Conservation (phyloP, 2,329 filamentous ascomycete genomes). For the Didymella segeticola region DNA sequence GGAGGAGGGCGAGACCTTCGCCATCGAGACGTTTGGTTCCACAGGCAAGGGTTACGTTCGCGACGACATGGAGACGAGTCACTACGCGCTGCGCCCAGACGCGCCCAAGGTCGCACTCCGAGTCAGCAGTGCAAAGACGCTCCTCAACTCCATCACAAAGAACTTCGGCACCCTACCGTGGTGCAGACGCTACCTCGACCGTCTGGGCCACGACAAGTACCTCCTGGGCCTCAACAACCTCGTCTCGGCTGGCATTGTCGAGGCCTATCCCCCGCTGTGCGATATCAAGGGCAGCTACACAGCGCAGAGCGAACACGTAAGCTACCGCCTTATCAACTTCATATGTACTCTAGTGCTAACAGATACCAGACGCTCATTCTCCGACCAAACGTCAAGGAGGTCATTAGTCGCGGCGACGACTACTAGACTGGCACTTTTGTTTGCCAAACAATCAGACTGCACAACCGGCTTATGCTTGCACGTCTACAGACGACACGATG, state of each 20-base stretch:
- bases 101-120: constrained; percentile 78
- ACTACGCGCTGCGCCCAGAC: constrained; percentile 80
- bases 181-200: constrained; percentile 88
- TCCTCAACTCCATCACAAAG: constrained; percentile 91
- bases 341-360: constrained; percentile 14
- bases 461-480: background rate
- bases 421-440: constrained; percentile 62
- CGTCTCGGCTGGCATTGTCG: constrained; percentile 81
- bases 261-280: constrained; percentile 86
- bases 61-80: constrained; percentile 86
- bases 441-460: background rate
- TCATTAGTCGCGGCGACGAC: constrained; percentile 85
- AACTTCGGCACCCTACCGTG: constrained; percentile 95
- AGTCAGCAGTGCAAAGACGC: constrained; percentile 80
- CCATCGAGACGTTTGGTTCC: constrained; percentile 94
- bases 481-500: constrained; percentile 1
- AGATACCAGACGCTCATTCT: constrained; percentile 44
- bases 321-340: constrained; percentile 44
- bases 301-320: constrained; percentile 92
- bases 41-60: constrained; percentile 87
- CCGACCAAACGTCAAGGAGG: constrained; percentile 72
- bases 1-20: constrained; percentile 95
- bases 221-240: constrained; percentile 87
- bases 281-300: constrained; percentile 96
- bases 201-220: constrained; percentile 94